Evolutionary conservation across 1,139 yeast species (phyloP), one percentile per base, ranked within the genome.

Genomic region (Magnusiomyces ingens): DNA sequence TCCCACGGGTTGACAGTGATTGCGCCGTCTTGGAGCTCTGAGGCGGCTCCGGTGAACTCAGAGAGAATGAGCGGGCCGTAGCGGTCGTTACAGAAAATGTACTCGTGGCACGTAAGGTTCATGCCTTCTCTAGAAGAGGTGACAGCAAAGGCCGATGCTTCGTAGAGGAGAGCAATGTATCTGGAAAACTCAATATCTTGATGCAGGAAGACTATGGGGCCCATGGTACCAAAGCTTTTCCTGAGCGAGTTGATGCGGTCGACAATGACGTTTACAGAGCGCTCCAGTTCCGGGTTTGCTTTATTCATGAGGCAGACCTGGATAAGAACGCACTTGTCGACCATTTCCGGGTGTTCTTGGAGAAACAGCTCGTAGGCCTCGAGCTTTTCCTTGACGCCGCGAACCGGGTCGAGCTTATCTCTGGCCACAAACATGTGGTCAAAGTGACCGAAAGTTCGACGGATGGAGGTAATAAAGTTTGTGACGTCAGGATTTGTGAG

Each of bases 61-160:
- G 96, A 86, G 56, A 93, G 71, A 55, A 93, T 77, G 60, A 93
- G 76, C 0, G 98, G 96, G 0, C 96, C 85, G 59, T 85, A 82
- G 58, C 80, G 78, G 32, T 76, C 73, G 2, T 95, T 81, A 26
- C 96, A 89, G 54, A 84, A 84, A 41, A 90, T 80, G 66, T 85
- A 94, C 67, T 93, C 99, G 65, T 94, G 99, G 63, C 97, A 90
- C 0, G 99, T 90, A 65, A 93, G 75, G 64, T 93, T 93, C 87
- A 93, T 86, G 18, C 99, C 99, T 69, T 94, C 99, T 66, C 99
- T 82, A 77, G 93, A 79, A 1, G 96, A 85, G 3, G 95, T 83
- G 2, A 93, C 96, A 38, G 87, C 82, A 67, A 93, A 93, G 1
- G 81, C 76, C 61, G 87, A 95, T 0, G 98, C 96, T 66, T 90